Base-by-base conservation (phyloP, 179 eudicot genomes). In the Vitellaria paradoxa region DNA sequence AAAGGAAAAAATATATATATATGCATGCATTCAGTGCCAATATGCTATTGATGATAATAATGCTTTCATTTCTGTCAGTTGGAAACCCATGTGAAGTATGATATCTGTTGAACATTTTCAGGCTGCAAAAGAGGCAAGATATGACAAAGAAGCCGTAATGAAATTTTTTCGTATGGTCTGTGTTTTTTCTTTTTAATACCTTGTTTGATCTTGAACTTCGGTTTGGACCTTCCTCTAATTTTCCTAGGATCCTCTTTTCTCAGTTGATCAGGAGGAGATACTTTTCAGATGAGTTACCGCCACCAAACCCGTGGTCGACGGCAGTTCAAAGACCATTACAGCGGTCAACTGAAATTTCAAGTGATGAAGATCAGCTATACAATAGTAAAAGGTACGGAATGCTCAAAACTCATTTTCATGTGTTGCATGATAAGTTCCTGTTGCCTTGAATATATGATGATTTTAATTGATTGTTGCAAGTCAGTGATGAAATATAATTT, bases 71-170 rank as follows among this genome's bases (percentile, higher is more conserved):
- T 60, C 67, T 15, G 21, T 24, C 47, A 37, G 68, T 52, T 76
- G 66, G 30, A 52, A 46, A 56, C 47, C 56, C 50, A 14, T 68
- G 37, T 57, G 2, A 9, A 26, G 18, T 49, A 13, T 71, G 10
- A 20, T 8, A 9, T 62, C 17, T 60, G 8, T 65, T 81, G 46
- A 26, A 72, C 63, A 56, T 78, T 55, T 83, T 64, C 92, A 96
- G 99, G 99, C 98, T 87, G 98, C 98, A n/a, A 96, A 89, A 84
- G 98, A 89, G 85, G 95, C 98, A 55, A 85, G 99, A 88, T 88
- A 86, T 81, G 99, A 96, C 85, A 96, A 96, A 85, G 98, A 93
- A 90, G 97, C 98, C 30, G 87, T 96, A 65, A 86, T 87, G 83
- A 93, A 92, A 82, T 96, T 96, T 79, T 96, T 96, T 77, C 90